Base-by-base conservation (phyloP, 2,329 filamentous ascomycete species). In the Aspergillus unguis region DNA sequence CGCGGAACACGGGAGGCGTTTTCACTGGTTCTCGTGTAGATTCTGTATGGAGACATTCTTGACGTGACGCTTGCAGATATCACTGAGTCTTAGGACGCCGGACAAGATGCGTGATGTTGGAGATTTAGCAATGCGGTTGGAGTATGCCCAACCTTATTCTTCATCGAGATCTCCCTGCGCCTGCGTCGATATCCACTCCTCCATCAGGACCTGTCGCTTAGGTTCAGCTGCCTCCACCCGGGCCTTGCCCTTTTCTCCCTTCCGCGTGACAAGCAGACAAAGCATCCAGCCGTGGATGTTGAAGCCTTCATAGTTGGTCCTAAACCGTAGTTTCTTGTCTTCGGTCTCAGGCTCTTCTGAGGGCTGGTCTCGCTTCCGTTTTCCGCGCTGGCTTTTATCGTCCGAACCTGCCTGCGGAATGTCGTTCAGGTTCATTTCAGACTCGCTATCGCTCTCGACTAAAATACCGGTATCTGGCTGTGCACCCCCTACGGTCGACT, bases 281-380 rank as follows among this genome's bases (percentile, higher is more conserved):
- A 99, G 77, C 43, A 96, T 90, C 61, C 90, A 87, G 8, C 94
- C 91, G 73, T 96, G 95, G 66, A 99, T 96, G 63, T 87, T 89
- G 73, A 97, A 97, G 6, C 94, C 92, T 65, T 97, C 91, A 72
- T 97, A 99, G 10, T 85, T 86, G 27, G 92, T 94, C 56, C 87
- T 86, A 76, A 96, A 83, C 23, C 82, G 83, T 62, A 95, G 75
- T 71, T 96, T 97, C 77, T 99, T 96, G 75, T 96, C 95, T 65
- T 95, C 85, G 7, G 60, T 58, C 31, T 62, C 59, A 76, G 75
- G 68, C 81, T 44, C 38, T 11, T 71, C 48, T 6, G 28, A 33
- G 10, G 53, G 64, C 58, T 54, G 71, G 66, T 50, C 69, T 66
- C 57, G 76, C 67, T 42, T 70, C 59, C 41, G 72, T 59, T 54